Evolutionary conservation across 2,329 filamentous ascomycete species (phyloP), one percentile per base, ranked within the genome.

Genomic region (Ophiocordyceps robertsii): DNA sequence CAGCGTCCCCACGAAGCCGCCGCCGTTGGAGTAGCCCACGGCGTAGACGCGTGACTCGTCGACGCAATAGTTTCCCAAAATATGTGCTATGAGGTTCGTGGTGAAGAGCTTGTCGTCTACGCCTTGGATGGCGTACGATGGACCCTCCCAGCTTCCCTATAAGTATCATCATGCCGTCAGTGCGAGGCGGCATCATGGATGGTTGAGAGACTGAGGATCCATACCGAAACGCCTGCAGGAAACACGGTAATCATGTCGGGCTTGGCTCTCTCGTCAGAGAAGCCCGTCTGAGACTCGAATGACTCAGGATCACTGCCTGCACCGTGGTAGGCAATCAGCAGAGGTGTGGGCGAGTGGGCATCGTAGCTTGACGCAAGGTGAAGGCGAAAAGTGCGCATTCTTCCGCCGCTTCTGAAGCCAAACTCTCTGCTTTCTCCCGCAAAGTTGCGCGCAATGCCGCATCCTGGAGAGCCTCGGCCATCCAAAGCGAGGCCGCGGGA

Each of bases 251-350:
- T 52, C 49, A 52, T 53, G 16, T 55, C 6, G 42, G 52, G 41
- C 52, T 65, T 67, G 45, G 65, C 64, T 13, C 49, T 44, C 33
- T 60, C 41, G 13, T 53, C 55, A 6, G 61, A 63, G 43, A 73
- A 59, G 42, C 58, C 45, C 58, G 60, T 32, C 49, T 46, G 46
- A 54, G 48, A 35, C 64, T 65, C 40, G 58, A 58, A 53, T 5
- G 44, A 40, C 1, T 52, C 44, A 0, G 65, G 60, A 14, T 58
- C 60, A 29, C 60, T 57, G 37, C 55, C 60, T 0, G 58, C 57
- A 4, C 67, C 69, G 47, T 73, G 69, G 44, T 68, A 72, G 0
- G 65, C 67, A 10, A 73, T 52, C 10, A 73, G 60, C 2, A 70
- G 48, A 0, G 67, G 63, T 43, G 61, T 60, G 0, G 55, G 48